Percentiles rank a stretch among this genome's conserved stretches.
Conservation (phyloP, 441 rosid genomes). For the Cnidoscolus chayamansa region DNA sequence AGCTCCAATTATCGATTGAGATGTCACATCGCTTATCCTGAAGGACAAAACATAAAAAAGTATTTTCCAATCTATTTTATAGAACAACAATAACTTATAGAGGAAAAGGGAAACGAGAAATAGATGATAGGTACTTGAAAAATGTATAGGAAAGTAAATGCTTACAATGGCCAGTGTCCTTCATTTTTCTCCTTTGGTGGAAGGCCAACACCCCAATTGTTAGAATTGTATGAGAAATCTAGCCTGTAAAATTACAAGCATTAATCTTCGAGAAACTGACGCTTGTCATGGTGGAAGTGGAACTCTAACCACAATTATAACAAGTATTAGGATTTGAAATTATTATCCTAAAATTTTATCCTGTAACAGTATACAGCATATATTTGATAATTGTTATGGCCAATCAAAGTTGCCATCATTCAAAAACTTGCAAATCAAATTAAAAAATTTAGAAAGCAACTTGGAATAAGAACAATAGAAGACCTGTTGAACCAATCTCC, state of each 20-base stretch:
- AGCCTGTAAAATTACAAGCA: conserved; percentile 50
- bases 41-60: background rate
- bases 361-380: background rate
- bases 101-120: background rate
- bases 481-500: conserved; percentile 99
- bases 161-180: conserved; percentile 82
- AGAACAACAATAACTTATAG: background rate
- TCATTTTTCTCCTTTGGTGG: conserved; percentile 91
- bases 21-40: background rate
- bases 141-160: conserved; percentile 12
- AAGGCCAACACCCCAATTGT: conserved; percentile 96
- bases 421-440: conserved; percentile 14
- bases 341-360: background rate
- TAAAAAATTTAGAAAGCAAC: conserved; percentile 9
- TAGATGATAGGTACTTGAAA: background rate
- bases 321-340: conserved; percentile 13
- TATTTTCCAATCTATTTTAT: background rate
- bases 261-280: conserved; percentile 15
- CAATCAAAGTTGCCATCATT: background rate
- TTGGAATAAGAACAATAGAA: conserved; percentile 21
- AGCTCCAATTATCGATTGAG: conserved; percentile 12
- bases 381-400: background rate
- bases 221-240: conserved; percentile 75
- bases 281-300: background rate
- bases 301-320: background rate